Percentiles rank a stretch among this genome's conserved stretches.
Evolutionary conservation across 495 filamentous ascomycete species (phyloP).

Genomic region (Aspergillus campestris): DNA sequence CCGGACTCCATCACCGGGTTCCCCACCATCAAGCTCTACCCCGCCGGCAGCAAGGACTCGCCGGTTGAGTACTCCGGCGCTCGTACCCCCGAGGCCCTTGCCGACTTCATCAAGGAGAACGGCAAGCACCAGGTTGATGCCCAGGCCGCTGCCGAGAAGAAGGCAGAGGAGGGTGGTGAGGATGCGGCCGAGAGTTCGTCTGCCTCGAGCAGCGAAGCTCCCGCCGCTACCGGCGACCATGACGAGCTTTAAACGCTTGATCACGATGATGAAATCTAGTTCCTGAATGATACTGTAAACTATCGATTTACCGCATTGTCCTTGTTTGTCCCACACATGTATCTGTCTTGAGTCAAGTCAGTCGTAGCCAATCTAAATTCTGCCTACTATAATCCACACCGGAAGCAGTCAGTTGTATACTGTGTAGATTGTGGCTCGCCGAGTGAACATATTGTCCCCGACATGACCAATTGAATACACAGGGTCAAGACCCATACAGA

Average conservation of each 20-base stretch:
- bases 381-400: too few relatives aligned
- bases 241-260: constrained; percentile 34
- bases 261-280: constrained; percentile 6
- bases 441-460: too few relatives aligned
- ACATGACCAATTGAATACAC: too few relatives aligned
- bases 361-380: too few relatives aligned
- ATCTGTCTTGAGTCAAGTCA: too few relatives aligned
- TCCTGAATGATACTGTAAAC: background rate
- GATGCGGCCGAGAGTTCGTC: constrained; percentile 23
- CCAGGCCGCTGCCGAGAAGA: constrained; percentile 36
- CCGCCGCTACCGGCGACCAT: constrained; percentile 19
- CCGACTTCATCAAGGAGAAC: constrained; percentile 89
- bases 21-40: constrained; percentile 98
- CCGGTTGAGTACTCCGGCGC: constrained; percentile 82
- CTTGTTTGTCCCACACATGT: too few relatives aligned
- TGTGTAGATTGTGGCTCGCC: too few relatives aligned
- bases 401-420: too few relatives aligned
- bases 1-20: constrained; percentile 96
- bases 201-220: constrained; percentile 10
- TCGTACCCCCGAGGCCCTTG: constrained; percentile 88
- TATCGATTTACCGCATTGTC: background rate
- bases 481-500: too few relatives aligned
- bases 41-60: constrained; percentile 76
- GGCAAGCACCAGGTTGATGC: constrained; percentile 77
- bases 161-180: constrained; percentile 24